Base-by-base conservation (phyloP, 257 asterid species). In the Phtheirospermum japonicum region DNA sequence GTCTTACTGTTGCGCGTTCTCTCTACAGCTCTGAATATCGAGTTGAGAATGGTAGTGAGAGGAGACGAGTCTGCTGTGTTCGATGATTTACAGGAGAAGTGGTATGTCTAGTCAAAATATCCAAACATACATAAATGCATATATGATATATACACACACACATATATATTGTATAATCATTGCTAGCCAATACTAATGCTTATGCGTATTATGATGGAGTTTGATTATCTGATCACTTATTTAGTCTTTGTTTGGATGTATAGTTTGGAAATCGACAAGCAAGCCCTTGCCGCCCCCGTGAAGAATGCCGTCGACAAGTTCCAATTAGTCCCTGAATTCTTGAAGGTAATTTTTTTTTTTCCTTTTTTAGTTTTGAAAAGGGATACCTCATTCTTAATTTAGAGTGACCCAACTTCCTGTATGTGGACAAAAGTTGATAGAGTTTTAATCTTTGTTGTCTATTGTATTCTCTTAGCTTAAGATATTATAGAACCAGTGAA, bases 291-390 rank as follows among this genome's bases (percentile, higher is more conserved):
- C 16, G 85, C 95, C 7, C 89, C 95, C 0, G 77, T 83, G 37
- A 86, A 84, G 77, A 76, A 59, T 26, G 71, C 85, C 0, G 97
- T 92, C 6, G 90, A 83, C 68, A 92, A 92, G 76, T 92, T 42
- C 76, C 93, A 84, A 23, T 72, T 92, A 14, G 69, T 92, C 45
- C 97, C 95, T 0, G 98, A 89, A 66, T 92, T 84, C 65, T 69
- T 92, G 50, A 92, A 92, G 93, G 97, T 82, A 7, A 48, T 48
- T 17, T 14, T 0, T 14, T 17, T 48, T 48, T 7, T 20, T 0
- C 7, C 14, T 46, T 14, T 1, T 48, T 0, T 46, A 5, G 20
- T 7, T 48, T 16, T 16, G 53, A 36, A 36, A 2, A 2, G 2
- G 42, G 42, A 36, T 36, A n/a, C n/a, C n/a, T n/a, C n/a, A n/a